Conservation (phyloP, 164 flowering plant species). For the Pachysandra terminalis region DNA sequence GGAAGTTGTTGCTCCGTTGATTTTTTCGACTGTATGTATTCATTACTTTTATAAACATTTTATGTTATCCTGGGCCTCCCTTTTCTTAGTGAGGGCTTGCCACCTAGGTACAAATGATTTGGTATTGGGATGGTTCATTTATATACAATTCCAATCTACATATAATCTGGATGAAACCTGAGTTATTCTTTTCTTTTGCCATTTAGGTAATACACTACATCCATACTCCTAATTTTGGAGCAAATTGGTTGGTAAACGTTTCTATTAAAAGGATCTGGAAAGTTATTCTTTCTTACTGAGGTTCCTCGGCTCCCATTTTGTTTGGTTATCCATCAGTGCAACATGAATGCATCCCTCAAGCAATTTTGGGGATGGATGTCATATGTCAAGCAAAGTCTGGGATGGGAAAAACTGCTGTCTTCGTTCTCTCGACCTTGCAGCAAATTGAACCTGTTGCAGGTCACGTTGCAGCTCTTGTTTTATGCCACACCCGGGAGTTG, state of each 20-base stretch:
- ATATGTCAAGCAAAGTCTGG: neutral
- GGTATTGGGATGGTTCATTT: neutral
- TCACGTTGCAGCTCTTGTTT: neutral
- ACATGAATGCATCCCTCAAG: neutral
- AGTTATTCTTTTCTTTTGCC: neutral
- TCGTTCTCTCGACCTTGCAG: neutral
- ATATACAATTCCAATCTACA: neutral
- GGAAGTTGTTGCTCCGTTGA: too few relatives aligned
- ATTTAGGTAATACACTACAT: neutral
- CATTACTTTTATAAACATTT: too few relatives aligned
- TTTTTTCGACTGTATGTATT: too few relatives aligned
- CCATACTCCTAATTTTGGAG: neutral
- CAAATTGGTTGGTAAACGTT: neutral
- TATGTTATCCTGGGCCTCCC: too few relatives aligned
- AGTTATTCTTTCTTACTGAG: neutral
- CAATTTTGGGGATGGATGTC: neutral
- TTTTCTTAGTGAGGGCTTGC: too few relatives aligned
- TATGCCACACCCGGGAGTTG: neutral
- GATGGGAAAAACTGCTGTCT: neutral
- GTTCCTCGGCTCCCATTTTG: neutral
- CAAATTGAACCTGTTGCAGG: neutral
- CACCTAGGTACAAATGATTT: too few relatives aligned
- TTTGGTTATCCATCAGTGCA: neutral
- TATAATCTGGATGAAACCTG: neutral
- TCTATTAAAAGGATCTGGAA: neutral